A percentile compares a stretch with the other conserved stretches of the same genome.
These are phyloP conservation scores for Plantago lanceolata DNA, from an alignment of 305 asterid species.

Conservation along the genomic window DNA sequence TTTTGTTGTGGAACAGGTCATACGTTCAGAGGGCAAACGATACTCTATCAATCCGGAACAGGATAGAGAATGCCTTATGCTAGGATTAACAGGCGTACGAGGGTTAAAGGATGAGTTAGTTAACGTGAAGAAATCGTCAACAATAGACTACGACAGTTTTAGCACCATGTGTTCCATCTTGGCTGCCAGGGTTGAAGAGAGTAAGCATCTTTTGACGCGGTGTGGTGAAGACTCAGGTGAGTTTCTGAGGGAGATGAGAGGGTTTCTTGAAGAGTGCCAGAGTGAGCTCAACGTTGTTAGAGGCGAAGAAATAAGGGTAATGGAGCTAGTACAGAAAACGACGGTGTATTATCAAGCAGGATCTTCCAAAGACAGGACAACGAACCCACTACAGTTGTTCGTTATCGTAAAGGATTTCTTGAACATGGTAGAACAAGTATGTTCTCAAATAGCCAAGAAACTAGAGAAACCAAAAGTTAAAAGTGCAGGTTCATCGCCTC, in stretches of 20 bases:
- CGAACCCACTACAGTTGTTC: conserved; percentile 49
- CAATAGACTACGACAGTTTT: conserved; percentile 49
- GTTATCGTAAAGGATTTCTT: conserved; percentile 62
- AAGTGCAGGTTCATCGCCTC: conserved; percentile 40
- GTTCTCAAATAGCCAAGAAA: conserved; percentile 45
- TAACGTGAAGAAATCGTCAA: conserved; percentile 66
- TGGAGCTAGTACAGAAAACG: conserved; percentile 58
- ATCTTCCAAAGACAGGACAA: conserved; percentile 34
- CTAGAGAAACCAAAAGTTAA: conserved; percentile 31
- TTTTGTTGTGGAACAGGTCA: conserved; percentile 74
- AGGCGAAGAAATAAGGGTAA: conserved; percentile 60
- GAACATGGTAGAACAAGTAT: conserved; percentile 57
- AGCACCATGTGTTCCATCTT: conserved; percentile 33
- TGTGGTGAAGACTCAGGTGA: conserved; percentile 37
- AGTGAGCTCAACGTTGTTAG: conserved; percentile 58
- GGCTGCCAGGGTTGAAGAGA: conserved; percentile 37
- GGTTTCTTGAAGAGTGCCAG: conserved; percentile 58
- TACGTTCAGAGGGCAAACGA: conserved; percentile 59
- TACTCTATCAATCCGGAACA: conserved; percentile 27
- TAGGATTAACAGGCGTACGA: conserved; percentile 47
- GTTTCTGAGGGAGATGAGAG: conserved; percentile 51
- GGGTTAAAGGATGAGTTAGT: conserved; percentile 35
- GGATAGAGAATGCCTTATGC: conserved; percentile 40
- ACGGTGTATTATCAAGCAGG: conserved; percentile 60
- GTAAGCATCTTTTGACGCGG: conserved; percentile 31